Evolutionary conservation across 2,329 filamentous ascomycete species (phyloP).

Genomic region (Mycosphaerella sp.): DNA sequence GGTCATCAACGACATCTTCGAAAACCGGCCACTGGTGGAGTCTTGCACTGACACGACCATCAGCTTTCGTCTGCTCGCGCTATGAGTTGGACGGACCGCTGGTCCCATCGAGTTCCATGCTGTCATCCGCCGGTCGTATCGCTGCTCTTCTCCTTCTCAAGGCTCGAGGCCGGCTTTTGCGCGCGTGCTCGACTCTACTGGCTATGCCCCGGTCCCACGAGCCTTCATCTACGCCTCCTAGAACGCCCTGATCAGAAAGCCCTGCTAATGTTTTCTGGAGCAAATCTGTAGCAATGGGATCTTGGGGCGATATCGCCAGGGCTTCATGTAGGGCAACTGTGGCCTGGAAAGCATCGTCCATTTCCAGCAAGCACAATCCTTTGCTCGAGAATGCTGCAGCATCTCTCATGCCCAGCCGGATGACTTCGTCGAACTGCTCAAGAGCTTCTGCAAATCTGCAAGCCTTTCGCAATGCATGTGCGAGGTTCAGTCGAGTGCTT

Average conservation of each 20-base stretch:
- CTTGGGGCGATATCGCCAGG: constrained; percentile 69
- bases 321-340: constrained; percentile 79
- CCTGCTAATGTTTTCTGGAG: constrained; percentile 65
- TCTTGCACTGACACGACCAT: too few relatives aligned
- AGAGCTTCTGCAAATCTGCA: constrained; percentile 66
- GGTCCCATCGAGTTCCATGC: constrained; percentile 10
- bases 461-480: constrained; percentile 73
- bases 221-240: constrained; percentile 44
- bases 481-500: constrained; percentile 79
- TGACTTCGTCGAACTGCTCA: constrained; percentile 76
- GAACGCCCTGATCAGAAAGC: constrained; percentile 45
- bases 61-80: background rate
- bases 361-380: constrained; percentile 75
- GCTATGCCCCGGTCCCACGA: constrained; percentile 24
- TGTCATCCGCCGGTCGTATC: constrained; percentile 6
- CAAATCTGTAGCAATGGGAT: constrained; percentile 73
- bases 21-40: too few relatives aligned
- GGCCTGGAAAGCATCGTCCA: constrained; percentile 68
- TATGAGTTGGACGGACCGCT: background rate
- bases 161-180: constrained; percentile 2
- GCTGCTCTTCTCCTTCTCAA: constrained; percentile 1
- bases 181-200: constrained; percentile 16
- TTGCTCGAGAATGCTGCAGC: constrained; percentile 73
- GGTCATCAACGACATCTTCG: background rate
- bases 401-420: constrained; percentile 71